Evolutionary conservation across 148 eudicot species (phyloP).

Genomic region (Chenopodium formosanum): DNA sequence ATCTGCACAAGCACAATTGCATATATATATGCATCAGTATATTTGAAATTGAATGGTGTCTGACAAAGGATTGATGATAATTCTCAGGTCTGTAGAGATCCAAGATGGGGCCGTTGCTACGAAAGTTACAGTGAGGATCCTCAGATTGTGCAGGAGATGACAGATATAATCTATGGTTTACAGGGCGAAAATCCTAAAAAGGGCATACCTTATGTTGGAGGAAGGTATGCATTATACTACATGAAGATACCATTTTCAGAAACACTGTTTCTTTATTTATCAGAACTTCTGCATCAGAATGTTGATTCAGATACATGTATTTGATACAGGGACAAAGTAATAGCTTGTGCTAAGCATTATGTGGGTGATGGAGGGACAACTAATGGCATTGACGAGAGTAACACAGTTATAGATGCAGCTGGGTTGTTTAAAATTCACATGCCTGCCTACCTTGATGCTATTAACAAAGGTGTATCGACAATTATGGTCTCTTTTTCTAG

Average conservation of each 20-base stretch:
- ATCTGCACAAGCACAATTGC: neutral
- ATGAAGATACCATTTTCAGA: neutral
- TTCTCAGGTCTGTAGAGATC: slow-evolving; percentile 38
- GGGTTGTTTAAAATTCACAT: slow-evolving; percentile 35
- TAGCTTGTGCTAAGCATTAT: slow-evolving; percentile 40
- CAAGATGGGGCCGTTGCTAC: slow-evolving; percentile 43
- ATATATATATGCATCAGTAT: neutral
- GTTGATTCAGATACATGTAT: neutral
- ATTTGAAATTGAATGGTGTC: neutral
- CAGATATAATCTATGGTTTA: slow-evolving; percentile 38
- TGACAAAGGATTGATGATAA: neutral
- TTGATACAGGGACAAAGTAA: slow-evolving; percentile 28
- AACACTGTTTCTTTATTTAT: neutral
- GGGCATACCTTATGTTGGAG: slow-evolving; percentile 31
- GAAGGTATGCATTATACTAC: slow-evolving; percentile 15
- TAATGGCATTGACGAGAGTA: slow-evolving; percentile 28
- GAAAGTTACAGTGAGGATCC: slow-evolving; percentile 44
- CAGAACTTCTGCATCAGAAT: neutral
- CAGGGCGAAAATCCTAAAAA: slow-evolving; percentile 27
- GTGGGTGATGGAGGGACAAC: slow-evolving; percentile 39
- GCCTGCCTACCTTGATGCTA: slow-evolving; percentile 38
- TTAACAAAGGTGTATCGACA: slow-evolving; percentile 35
- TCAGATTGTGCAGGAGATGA: slow-evolving; percentile 36
- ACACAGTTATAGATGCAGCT: slow-evolving; percentile 26
- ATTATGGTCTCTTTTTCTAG: slow-evolving; percentile 40